Evolutionary conservation across 192 early-diverging fungal species (phyloP), one percentile per base, ranked within the genome.

Genomic region (Mortierella hygrophila): DNA sequence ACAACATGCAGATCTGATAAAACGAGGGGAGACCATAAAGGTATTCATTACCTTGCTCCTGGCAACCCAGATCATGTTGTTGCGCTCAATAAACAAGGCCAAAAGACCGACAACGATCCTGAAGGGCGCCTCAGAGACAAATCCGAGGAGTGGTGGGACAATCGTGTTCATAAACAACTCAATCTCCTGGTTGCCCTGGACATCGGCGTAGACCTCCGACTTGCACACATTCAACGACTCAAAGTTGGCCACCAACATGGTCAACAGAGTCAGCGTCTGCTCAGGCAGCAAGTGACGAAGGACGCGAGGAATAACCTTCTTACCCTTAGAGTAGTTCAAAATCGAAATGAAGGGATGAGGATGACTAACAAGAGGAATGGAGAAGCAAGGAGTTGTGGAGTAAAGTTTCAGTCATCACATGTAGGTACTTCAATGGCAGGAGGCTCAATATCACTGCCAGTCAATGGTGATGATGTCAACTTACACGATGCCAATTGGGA

Each of bases 341-440:
- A 98, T 92, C 9, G 93, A 93, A 15, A 95, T 94, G 72, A 99
- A 94, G n/a, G 97, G 95, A 82, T 99, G 97, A n/a, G 94, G 93
- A 52, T 93, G 91, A 16, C 89, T 91, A 68, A 20, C 49, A 35
- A 13, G 15, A 60, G 76, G 8, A 46, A 47, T 18, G 18, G 18
- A 52, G 6, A 21, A 52, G 16, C 18, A 21, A 20, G 1, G 18
- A 20, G 5, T 21, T 6, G 4, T 20, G 38, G 73, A 44, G 40
- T 11, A 32, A 18, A 60, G 46, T 69, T 21, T 74, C 29, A 65
- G 60, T 65, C 29, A 65, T 32, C 60, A 11, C 38, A 40, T 60
- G 8, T 60, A n/a, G 7, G 13, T 13, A 46, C 44, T 46, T 46
- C 60, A 65, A 65, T 8, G 23, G 3, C 60, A 11, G 7, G 13